phyloP scores from a whole-genome alignment of 805 yeast species.

The Pichia heedii region DNA sequence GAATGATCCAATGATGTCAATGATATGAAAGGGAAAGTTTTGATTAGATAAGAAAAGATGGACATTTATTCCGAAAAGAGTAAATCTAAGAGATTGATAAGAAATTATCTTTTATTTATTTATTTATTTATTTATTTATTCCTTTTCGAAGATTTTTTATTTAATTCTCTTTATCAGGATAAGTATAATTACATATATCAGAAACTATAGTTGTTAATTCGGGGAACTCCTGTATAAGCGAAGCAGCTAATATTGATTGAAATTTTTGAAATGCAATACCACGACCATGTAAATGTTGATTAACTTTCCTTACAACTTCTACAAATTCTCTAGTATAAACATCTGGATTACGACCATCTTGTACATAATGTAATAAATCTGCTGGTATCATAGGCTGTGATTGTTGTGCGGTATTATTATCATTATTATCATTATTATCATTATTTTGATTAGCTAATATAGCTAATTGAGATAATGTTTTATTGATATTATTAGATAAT shows the following conservation, averaged over 20 bases:
- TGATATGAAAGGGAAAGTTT: background rate
- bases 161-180: no score
- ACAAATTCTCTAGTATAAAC: constrained; percentile 94
- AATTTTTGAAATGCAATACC: constrained; percentile 50
- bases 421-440: no score
- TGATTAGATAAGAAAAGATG: background rate
- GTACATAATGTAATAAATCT: constrained; percentile 86
- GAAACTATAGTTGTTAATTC: constrained; percentile 50
- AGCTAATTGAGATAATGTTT: constrained; percentile 32
- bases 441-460: constrained; percentile 14
- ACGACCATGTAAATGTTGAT: constrained; percentile 82
- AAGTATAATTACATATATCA: background rate
- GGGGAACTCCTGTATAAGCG: constrained; percentile 72
- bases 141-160: no score
- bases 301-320: constrained; percentile 83
- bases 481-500: constrained; percentile 34
- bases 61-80: background rate
- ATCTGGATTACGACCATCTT: constrained; percentile 95
- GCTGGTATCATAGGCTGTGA: constrained; percentile 40
- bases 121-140: no score
- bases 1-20: no score
- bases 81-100: background rate
- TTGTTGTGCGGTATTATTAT: background rate
- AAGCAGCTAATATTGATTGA: constrained; percentile 56
- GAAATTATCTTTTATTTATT: background rate